Evolutionary conservation across 1,139 yeast genomes (phyloP).

Genomic region (Debaryomyces coudertii): DNA sequence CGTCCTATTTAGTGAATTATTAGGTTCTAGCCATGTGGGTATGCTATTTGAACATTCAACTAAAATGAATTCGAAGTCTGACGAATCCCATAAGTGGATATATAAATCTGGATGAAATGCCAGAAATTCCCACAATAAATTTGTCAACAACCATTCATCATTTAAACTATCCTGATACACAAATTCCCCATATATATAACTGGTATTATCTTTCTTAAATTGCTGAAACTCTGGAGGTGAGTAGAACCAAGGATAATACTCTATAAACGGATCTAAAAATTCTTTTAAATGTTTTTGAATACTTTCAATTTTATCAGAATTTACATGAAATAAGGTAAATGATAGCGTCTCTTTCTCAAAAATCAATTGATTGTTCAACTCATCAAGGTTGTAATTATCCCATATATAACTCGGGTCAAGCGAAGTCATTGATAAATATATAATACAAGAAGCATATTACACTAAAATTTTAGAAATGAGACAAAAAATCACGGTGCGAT

Average conservation of each 20-base stretch:
- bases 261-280: constrained; percentile 41
- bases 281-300: constrained; percentile 16
- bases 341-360: constrained; percentile 11
- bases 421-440: neutral
- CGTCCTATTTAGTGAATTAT: constrained; percentile 41
- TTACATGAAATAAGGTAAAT: constrained; percentile 10
- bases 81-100: constrained; percentile 52
- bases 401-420: constrained; percentile 12
- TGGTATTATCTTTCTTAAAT: constrained; percentile 11
- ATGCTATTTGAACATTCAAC: constrained; percentile 48
- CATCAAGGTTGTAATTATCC: constrained; percentile 10
- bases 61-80: constrained; percentile 58
- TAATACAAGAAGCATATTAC: neutral
- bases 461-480: neutral
- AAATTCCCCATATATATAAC: constrained; percentile 47
- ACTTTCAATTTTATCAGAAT: constrained; percentile 3
- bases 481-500: neutral
- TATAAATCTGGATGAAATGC: constrained; percentile 32
- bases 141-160: constrained; percentile 52
- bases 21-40: constrained; percentile 50
- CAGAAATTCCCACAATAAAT: constrained; percentile 41
- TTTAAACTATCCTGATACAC: constrained; percentile 44
- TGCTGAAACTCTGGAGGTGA: constrained; percentile 8
- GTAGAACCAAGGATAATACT: constrained; percentile 37
- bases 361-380: constrained; percentile 5